Percentiles rank a stretch among this genome's conserved stretches.
These are phyloP conservation scores for Amanita molliuscula DNA, from an alignment of 768 basidiomycete genomes.

Conservation along the genomic window DNA sequence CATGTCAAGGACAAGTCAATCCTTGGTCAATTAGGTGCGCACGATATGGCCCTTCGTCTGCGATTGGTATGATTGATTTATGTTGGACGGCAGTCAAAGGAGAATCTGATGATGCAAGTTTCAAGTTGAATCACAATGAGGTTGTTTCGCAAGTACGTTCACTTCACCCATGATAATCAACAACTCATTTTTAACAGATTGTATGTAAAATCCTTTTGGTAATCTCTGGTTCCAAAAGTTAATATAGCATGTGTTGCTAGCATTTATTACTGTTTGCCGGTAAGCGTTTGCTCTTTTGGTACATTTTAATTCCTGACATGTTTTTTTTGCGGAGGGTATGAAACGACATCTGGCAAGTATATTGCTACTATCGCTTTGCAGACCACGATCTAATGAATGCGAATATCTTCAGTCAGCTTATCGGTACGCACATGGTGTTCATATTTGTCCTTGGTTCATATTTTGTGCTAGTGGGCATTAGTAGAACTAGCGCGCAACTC, in stretches of 20 bases:
- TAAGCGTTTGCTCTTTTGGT: no score
- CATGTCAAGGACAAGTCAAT: slow-evolving; percentile 28
- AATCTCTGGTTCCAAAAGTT: neutral
- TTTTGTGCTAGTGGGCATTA: slow-evolving; percentile 12
- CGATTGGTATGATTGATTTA: neutral
- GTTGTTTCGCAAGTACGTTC: slow-evolving; percentile 22
- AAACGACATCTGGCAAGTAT: no score
- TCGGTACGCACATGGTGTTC: neutral
- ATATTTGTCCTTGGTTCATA: neutral
- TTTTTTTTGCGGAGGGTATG: no score
- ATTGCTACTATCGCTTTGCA: slow-evolving; percentile 17
- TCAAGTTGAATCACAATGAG: slow-evolving; percentile 26
- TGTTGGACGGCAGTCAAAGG: slow-evolving; percentile 20
- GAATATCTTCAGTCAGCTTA: neutral
- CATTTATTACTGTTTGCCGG: slow-evolving; percentile 28
- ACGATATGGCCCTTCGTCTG: neutral
- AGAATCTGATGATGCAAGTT: slow-evolving; percentile 17
- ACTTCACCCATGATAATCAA: no score
- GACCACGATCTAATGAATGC: no score
- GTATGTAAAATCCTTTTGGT: no score
- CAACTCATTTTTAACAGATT: neutral
- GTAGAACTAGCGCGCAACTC: slow-evolving; percentile 14
- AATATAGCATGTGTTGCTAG: slow-evolving; percentile 8
- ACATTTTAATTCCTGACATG: no score
- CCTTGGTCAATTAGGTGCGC: slow-evolving; percentile 25